Conservation (phyloP, 1,284 basidiomycete species). For the Macrocybe sp. region DNA sequence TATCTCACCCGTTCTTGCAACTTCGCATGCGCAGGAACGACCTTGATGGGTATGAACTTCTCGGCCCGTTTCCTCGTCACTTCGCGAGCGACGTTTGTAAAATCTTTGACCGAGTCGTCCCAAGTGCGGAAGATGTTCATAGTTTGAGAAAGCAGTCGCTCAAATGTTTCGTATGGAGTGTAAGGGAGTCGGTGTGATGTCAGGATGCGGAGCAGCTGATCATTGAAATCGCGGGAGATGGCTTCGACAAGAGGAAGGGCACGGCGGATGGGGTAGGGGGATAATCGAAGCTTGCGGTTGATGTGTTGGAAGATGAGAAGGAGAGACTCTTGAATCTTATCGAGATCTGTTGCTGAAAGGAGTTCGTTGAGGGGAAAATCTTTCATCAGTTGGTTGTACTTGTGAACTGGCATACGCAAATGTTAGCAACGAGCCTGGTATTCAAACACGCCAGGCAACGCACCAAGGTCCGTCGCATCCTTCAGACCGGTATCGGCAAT, state of each 20-base stretch:
- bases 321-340: conserved; percentile 90
- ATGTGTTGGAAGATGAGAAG: conserved; percentile 89
- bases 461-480: conserved; percentile 84
- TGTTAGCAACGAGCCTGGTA: background rate
- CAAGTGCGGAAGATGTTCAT: conserved; percentile 88
- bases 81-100: conserved; percentile 95
- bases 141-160: conserved; percentile 75
- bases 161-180: conserved; percentile 92
- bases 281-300: conserved; percentile 92
- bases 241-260: conserved; percentile 96
- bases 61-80: conserved; percentile 89
- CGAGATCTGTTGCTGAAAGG: conserved; percentile 91
- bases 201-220: conserved; percentile 89
- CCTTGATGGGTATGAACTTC: conserved; percentile 97
- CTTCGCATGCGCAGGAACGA: conserved; percentile 86
- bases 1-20: conserved; percentile 88
- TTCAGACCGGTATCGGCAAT: conserved; percentile 96
- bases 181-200: conserved; percentile 89
- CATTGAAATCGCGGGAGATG: conserved; percentile 96
- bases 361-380: conserved; percentile 98
- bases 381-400: conserved; percentile 98
- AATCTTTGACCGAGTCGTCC: conserved; percentile 98
- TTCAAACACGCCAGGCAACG: conserved; percentile 19
- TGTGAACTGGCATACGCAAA: conserved; percentile 62
- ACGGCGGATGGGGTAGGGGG: conserved; percentile 93